Evolutionary conservation across 2,329 filamentous ascomycete genomes (phyloP).

Genomic region (Aspergillus puulaauensis): DNA sequence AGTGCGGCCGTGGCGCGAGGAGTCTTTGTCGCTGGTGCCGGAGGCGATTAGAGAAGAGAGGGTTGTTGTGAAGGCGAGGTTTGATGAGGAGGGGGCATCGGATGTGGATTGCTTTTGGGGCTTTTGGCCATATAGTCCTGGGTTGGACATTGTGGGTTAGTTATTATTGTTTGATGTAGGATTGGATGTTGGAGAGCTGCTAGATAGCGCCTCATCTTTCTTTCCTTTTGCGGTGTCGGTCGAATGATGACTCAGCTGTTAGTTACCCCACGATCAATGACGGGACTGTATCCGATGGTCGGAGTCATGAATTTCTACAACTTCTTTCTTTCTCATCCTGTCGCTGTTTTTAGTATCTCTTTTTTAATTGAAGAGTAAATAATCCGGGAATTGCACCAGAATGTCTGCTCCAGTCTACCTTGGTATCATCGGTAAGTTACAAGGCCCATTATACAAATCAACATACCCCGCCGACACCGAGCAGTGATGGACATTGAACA

Average conservation of each 20-base stretch:
- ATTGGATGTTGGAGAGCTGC: not conserved
- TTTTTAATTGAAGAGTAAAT: not conserved
- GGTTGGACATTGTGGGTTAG: slow-evolving; percentile 13
- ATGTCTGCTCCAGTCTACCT: slow-evolving; percentile 43
- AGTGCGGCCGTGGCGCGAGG: slow-evolving; percentile 45
- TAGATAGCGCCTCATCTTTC: not conserved
- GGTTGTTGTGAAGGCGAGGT: slow-evolving; percentile 83
- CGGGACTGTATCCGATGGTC: not conserved
- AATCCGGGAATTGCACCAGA: not conserved
- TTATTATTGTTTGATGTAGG: not conserved
- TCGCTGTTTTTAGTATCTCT: not conserved
- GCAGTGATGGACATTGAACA: not conserved
- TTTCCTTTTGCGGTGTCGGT: not conserved
- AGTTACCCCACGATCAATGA: slow-evolving; percentile 3
- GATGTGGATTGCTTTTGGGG: slow-evolving; percentile 59
- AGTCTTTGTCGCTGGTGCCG: slow-evolving; percentile 44
- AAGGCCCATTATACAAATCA: not conserved
- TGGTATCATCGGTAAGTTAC: slow-evolving; percentile 40
- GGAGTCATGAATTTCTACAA: slow-evolving; percentile 8
- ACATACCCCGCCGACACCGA: not conserved
- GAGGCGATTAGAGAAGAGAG: slow-evolving; percentile 71
- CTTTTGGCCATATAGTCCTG: slow-evolving; percentile 71
- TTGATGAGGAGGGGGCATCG: slow-evolving; percentile 64
- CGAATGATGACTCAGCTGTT: slow-evolving; percentile 14
- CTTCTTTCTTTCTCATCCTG: not conserved